Percentiles rank a stretch among this genome's conserved stretches.
Conservation (phyloP, 208 protist species). For the Angomonas deanei region DNA sequence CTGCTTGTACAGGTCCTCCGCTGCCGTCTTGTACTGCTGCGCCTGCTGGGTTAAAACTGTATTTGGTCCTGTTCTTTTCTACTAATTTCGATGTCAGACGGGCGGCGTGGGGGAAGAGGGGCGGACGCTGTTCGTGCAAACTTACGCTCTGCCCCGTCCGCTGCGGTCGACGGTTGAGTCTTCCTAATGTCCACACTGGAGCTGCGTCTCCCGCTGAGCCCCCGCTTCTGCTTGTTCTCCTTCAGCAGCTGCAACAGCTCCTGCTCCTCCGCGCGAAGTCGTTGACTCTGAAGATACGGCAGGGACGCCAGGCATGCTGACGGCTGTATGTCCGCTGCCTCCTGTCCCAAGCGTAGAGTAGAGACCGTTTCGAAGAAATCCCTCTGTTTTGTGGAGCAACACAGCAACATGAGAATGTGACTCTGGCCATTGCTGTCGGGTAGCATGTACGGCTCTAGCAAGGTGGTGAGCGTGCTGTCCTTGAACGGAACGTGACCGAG, state of each 20-base stretch:
- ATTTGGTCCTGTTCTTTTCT: not conserved
- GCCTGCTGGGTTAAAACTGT: no score
- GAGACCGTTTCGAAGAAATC: slow-evolving; percentile 74
- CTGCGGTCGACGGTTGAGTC: not conserved
- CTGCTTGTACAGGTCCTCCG: slow-evolving; percentile 45
- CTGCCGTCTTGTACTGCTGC: slow-evolving; percentile 30
- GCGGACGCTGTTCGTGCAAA: not conserved
- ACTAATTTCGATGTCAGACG: not conserved
- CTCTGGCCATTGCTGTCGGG: not conserved
- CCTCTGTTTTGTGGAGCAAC: slow-evolving; percentile 47
- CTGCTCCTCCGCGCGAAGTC: not conserved
- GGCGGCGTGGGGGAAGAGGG: not conserved
- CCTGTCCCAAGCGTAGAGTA: slow-evolving; percentile 63
- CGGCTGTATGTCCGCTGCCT: slow-evolving; percentile 42
- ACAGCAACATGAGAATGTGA: slow-evolving; percentile 31
- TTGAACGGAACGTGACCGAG: slow-evolving; percentile 49
- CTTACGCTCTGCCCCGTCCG: slow-evolving; percentile 8
- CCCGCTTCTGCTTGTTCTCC: no score
- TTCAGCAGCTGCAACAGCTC: slow-evolving; percentile 13
- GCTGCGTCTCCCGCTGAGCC: not conserved
- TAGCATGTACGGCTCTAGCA: slow-evolving; percentile 57
- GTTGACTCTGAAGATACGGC: slow-evolving; percentile 4
- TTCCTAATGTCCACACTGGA: not conserved
- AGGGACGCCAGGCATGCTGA: slow-evolving; percentile 23
- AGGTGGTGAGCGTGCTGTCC: slow-evolving; percentile 56